A percentile compares a stretch with the other conserved stretches of the same genome.
Conservation (phyloP, 2,329 filamentous ascomycete genomes). For the Calonectria pseudoreteaudii region DNA sequence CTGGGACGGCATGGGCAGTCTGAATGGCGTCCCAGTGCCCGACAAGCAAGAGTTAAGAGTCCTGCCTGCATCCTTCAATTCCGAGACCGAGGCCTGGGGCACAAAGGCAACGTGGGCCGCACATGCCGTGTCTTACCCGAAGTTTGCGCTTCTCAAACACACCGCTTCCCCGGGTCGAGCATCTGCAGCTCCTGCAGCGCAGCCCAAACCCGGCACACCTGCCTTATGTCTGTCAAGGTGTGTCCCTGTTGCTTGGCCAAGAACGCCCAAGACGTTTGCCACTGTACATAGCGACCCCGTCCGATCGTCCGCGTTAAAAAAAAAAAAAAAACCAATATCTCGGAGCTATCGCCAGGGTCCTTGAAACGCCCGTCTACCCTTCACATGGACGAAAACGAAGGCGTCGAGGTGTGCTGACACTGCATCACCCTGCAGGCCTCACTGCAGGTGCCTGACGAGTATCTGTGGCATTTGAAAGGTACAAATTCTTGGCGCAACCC, state of each 20-base stretch:
- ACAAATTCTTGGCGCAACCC: not conserved
- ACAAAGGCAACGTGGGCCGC: slow-evolving; percentile 13
- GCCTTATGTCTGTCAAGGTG: not conserved
- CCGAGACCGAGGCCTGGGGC: slow-evolving; percentile 2
- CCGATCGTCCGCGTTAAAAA: not conserved
- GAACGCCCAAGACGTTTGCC: slow-evolving; percentile 9
- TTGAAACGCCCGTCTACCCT: not conserved
- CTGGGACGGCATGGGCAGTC: slow-evolving; percentile 25
- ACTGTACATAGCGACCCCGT: not conserved
- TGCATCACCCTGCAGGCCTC: not conserved
- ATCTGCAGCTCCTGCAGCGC: slow-evolving; percentile 21
- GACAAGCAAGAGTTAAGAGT: not conserved
- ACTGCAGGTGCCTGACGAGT: slow-evolving; percentile 1
- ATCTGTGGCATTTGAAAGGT: not conserved
- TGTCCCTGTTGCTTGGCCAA: not conserved
- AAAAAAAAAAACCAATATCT: slow-evolving; percentile 10
- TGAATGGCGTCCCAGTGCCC: slow-evolving; percentile 12
- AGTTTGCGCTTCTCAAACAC: slow-evolving; percentile 23
- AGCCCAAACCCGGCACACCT: slow-evolving; percentile 8
- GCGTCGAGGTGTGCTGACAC: not conserved
- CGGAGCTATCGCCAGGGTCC: not conserved
- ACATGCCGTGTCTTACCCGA: slow-evolving; percentile 15
- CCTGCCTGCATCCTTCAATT: slow-evolving; percentile 16
- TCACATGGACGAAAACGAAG: not conserved
- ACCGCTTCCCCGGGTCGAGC: slow-evolving; percentile 20